These are phyloP conservation scores for Scopulariopsis brevicaulis DNA, from an alignment of 2,329 filamentous ascomycete genomes.

Conservation along the genomic window DNA sequence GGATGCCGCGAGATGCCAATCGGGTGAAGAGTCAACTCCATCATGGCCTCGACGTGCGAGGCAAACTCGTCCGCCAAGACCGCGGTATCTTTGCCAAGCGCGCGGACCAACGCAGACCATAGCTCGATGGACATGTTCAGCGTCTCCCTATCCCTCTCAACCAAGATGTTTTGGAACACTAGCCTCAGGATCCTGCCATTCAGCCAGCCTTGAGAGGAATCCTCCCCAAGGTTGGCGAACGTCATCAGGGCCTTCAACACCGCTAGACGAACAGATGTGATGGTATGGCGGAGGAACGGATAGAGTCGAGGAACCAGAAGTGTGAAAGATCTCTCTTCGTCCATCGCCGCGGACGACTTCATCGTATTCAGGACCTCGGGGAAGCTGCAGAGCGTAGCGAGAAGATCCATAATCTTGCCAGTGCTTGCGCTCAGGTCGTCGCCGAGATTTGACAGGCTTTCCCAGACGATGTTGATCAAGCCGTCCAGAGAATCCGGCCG, in stretches of 20 bases:
- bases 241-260: slow-evolving; percentile 88
- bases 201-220: slow-evolving; percentile 79
- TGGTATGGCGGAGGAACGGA: slow-evolving; percentile 92
- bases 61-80: slow-evolving; percentile 63
- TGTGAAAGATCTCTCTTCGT: slow-evolving; percentile 82
- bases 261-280: slow-evolving; percentile 86
- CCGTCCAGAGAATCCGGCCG: slow-evolving; percentile 66
- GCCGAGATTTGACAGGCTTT: slow-evolving; percentile 90
- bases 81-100: slow-evolving; percentile 51
- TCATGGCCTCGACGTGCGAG: slow-evolving; percentile 65
- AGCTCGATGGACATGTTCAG: slow-evolving; percentile 76
- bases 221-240: slow-evolving; percentile 76
- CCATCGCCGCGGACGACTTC: slow-evolving; percentile 75
- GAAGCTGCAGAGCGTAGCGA: slow-evolving; percentile 92
- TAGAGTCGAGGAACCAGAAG: slow-evolving; percentile 88
- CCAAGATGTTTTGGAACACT: slow-evolving; percentile 88
- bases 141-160: slow-evolving; percentile 80
- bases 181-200: slow-evolving; percentile 80
- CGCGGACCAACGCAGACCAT: slow-evolving; percentile 68
- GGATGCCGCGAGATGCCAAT: slow-evolving; percentile 87
- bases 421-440: slow-evolving; percentile 96
- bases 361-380: slow-evolving; percentile 86
- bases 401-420: slow-evolving; percentile 94
- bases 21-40: slow-evolving; percentile 77
- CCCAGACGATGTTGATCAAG: slow-evolving; percentile 93